Percentiles rank a stretch among this genome's conserved stretches.
Conservation (phyloP, 2,329 filamentous ascomycete species). For the Aphanoascus verrucosus region DNA sequence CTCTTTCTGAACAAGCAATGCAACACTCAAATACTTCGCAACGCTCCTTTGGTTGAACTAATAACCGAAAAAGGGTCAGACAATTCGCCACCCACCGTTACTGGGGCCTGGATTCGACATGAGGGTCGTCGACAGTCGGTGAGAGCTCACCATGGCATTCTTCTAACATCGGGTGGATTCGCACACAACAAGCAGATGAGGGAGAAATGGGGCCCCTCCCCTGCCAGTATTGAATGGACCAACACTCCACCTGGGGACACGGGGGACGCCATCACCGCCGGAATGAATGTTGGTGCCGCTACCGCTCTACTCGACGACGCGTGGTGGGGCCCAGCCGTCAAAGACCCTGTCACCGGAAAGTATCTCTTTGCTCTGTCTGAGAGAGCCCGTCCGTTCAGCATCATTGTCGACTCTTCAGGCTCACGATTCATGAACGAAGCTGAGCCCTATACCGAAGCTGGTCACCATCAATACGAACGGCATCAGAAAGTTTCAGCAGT, state of each 20-base stretch:
- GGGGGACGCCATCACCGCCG: conserved; percentile 21
- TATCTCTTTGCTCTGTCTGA: conserved; percentile 23
- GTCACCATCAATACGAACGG: conserved; percentile 18
- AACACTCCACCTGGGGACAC: conserved; percentile 22
- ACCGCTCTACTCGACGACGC: conserved; percentile 27
- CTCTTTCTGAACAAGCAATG: conserved; percentile 13
- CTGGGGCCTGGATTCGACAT: no score
- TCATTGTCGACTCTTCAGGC: conserved; percentile 28
- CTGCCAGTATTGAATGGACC: conserved; percentile 16
- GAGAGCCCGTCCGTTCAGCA: conserved; percentile 25
- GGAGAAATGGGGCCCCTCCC: conserved; percentile 17
- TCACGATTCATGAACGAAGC: conserved; percentile 30
- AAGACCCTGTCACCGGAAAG: conserved; percentile 19
- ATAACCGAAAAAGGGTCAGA: conserved; percentile 15
- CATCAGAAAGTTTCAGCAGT: conserved; percentile 18
- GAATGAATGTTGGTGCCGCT: conserved; percentile 23
- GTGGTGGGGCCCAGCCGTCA: conserved; percentile 29
- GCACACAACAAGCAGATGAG: conserved; percentile 26
- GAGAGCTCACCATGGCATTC: conserved; percentile 22
- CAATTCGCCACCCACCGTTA: conserved; percentile 7
- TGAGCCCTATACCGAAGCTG: conserved; percentile 24
- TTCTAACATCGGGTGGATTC: conserved; percentile 31
- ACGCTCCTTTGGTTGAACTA: conserved; percentile 14
- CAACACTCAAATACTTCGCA: conserved; percentile 11
- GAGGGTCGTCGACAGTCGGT: conserved; percentile 19